These are phyloP conservation scores for Corylus heterophylla DNA, from an alignment of 306 rosid species.

Conservation along the genomic window DNA sequence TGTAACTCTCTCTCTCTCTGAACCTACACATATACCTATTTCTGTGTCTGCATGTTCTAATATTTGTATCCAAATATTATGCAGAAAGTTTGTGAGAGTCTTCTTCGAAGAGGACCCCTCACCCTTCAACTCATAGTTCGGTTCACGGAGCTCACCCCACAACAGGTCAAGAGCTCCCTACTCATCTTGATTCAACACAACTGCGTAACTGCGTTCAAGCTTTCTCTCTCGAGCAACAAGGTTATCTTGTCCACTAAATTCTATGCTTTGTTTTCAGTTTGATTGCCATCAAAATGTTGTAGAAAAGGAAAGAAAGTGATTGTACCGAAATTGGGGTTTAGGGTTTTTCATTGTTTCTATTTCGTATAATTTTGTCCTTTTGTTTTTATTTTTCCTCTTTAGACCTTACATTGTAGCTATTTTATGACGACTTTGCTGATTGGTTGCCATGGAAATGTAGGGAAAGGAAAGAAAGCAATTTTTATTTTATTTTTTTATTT, in stretches of 20 bases:
- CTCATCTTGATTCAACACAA: constrained; percentile 89
- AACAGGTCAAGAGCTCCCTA: constrained; percentile 72
- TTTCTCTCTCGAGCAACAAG: constrained; percentile 35
- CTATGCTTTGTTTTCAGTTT: not conserved
- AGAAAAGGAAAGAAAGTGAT: not conserved
- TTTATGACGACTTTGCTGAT: not conserved
- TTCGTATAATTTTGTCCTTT: not conserved
- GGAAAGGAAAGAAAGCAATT: not conserved
- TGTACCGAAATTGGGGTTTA: not conserved
- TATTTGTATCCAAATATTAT: not conserved
- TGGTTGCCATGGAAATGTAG: not conserved
- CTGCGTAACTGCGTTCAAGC: constrained; percentile 57
- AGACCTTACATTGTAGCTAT: not conserved
- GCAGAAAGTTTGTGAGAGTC: constrained; percentile 82
- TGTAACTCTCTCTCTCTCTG: constrained; percentile 37
- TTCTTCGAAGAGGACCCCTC: constrained; percentile 57
- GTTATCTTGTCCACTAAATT: not conserved
- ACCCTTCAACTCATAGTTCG: constrained; percentile 44
- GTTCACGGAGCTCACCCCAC: constrained; percentile 59
- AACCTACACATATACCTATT: not conserved
- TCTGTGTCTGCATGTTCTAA: not conserved
- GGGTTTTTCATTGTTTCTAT: not conserved
- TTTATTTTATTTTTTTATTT: too few relatives aligned
- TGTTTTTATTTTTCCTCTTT: too few relatives aligned
- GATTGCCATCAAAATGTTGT: too few relatives aligned